Evolutionary conservation across 2,329 filamentous ascomycete species (phyloP).

Genomic region (Xylariaceae sp.): DNA sequence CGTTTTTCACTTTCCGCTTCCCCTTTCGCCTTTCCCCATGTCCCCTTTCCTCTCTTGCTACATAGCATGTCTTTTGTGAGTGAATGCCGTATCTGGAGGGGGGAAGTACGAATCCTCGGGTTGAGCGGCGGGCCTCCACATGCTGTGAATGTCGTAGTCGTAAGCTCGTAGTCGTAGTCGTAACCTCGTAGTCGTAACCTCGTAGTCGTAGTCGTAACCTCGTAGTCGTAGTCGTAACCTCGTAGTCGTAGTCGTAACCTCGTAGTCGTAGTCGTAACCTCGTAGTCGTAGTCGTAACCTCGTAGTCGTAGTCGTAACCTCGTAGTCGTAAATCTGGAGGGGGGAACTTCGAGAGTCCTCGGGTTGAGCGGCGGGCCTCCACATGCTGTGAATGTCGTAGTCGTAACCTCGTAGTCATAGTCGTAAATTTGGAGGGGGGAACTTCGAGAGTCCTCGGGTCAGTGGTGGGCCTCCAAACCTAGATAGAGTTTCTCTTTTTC

Average conservation of each 20-base stretch:
- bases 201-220: too few species aligned
- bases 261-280: too few species aligned
- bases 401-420: background rate
- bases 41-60: too few species aligned
- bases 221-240: too few species aligned
- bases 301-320: too few species aligned
- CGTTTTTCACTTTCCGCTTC: background rate
- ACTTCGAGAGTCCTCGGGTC: conserved; percentile 7
- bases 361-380: conserved; percentile 3
- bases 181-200: too few species aligned
- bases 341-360: conserved; percentile 3
- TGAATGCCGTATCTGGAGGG: too few species aligned
- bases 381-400: background rate
- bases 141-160: background rate
- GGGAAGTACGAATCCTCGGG: too few species aligned
- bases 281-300: too few species aligned
- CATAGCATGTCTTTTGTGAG: too few species aligned
- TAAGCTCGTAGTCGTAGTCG: background rate
- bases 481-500: background rate
- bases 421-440: conserved; percentile 1
- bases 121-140: background rate
- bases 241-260: too few species aligned
- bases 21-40: background rate
- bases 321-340: conserved; percentile 1
- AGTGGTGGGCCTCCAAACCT: conserved; percentile 2